Base-by-base conservation (phyloP, 257 asterid genomes). In the Haberlea rhodopensis region DNA sequence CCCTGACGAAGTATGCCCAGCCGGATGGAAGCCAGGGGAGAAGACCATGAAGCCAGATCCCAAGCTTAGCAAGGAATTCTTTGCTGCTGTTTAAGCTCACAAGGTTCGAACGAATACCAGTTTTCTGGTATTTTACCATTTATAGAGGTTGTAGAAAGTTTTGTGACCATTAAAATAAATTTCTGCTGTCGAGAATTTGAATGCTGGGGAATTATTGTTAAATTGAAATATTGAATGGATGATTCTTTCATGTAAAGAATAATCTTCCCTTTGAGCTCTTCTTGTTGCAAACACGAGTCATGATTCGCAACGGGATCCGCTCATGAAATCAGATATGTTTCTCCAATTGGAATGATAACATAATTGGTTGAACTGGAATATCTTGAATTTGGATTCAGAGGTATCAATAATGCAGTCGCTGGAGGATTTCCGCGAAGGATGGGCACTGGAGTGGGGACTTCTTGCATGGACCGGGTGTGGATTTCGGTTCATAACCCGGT, bases 1-100 rank as follows among this genome's bases (percentile, higher is more conserved):
- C 79, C 99, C 97, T 0, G 99, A 94, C 53, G 99, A 94, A 76
- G 99, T 94, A n/a, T 94, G 99, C 87, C 99, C 99, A 0, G 99
- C 99, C 52, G 97, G 97, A 71, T 90, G 99, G 99, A 94, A 94
- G 82, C 99, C 97, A 3, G 99, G 99, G 21, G 97, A 94, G 80
- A 94, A 83, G 72, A 80, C 99, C 63, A 94, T 94, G 99, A 94
- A 90, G 65, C 97, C 99, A 2, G 99, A 89, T 48, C 88, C 99
- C 22, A 94, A 94, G 89, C 85, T 75, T 8, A 94, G 99, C 91
- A 94, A 90, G 80, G 99, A 94, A 46, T 94, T 84, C 86, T 94
- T 94, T 54, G 79, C 97, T 3, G 91, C 96, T 25, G 79, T 94
- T 43, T 90, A 74, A 79, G 51, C 57, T 24, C 51, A 43, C 20